Evolutionary conservation across 257 asterid genomes (phyloP).

Genomic region (Solanum paucissectum): DNA sequence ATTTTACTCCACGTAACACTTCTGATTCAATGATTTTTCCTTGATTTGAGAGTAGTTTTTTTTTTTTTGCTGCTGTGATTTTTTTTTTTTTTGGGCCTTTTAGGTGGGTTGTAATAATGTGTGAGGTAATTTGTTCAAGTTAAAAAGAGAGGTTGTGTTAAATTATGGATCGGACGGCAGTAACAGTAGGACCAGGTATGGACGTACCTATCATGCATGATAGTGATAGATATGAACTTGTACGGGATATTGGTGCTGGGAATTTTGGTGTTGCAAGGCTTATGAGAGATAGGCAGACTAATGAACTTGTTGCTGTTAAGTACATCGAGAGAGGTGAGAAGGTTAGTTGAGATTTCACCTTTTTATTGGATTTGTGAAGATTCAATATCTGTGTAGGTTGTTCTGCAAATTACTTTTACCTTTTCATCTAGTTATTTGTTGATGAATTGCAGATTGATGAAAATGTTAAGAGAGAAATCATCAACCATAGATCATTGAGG

Average conservation of each 20-base stretch:
- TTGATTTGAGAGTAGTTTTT: background rate
- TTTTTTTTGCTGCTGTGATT: background rate
- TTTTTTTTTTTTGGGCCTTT: background rate
- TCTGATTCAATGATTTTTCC: background rate
- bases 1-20: constrained; percentile 29
- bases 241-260: constrained; percentile 89
- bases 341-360: constrained; percentile 24
- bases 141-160: background rate
- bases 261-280: constrained; percentile 95
- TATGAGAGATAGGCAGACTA: constrained; percentile 80
- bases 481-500: constrained; percentile 85
- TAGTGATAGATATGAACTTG: constrained; percentile 82
- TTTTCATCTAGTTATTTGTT: too few relatives aligned
- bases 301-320: constrained; percentile 94
- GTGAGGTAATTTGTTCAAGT: background rate
- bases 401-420: background rate
- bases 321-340: constrained; percentile 97
- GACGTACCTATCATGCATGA: constrained; percentile 95
- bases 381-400: background rate
- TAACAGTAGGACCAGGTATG: constrained; percentile 58
- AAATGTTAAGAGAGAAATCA: constrained; percentile 86
- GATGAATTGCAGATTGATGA: constrained; percentile 61
- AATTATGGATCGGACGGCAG: constrained; percentile 53
- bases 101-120: background rate
- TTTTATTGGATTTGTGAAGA: background rate